These are phyloP conservation scores for Tulasnella sp. DNA, from an alignment of 768 basidiomycete genomes.

Conservation along the genomic window DNA sequence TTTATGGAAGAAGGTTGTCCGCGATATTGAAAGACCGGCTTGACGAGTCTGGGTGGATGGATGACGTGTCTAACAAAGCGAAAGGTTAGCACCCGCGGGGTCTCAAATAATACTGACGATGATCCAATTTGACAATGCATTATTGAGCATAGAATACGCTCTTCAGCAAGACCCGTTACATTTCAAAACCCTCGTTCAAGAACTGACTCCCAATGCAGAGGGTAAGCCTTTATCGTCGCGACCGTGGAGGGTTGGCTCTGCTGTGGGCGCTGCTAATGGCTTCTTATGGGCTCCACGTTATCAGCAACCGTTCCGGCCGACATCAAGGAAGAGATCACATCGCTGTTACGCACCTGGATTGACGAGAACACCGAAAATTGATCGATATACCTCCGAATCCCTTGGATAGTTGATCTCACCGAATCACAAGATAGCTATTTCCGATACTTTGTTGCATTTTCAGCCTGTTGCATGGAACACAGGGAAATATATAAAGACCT, in stretches of 20 bases:
- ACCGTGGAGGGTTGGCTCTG: background rate
- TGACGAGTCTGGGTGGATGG: background rate
- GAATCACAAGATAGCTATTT: too few relatives aligned
- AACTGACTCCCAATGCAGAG: conserved; percentile 7
- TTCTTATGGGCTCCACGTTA: background rate
- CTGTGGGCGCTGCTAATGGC: background rate
- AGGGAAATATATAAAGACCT: too few relatives aligned
- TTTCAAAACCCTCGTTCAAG: conserved; percentile 3
- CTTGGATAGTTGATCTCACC: too few relatives aligned
- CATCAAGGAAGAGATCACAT: conserved; percentile 6
- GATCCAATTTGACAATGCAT: background rate
- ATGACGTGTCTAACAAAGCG: background rate
- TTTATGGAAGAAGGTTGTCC: background rate
- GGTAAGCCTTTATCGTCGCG: background rate
- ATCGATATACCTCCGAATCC: too few relatives aligned
- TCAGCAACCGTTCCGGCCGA: conserved; percentile 1
- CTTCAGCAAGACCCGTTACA: conserved; percentile 2
- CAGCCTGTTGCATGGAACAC: too few relatives aligned
- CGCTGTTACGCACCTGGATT: conserved; percentile 1
- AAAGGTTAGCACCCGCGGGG: conserved; percentile 3
- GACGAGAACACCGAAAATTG: conserved; percentile 3
- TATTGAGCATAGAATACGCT: background rate
- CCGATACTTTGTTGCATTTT: too few relatives aligned
- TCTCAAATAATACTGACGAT: too few relatives aligned
- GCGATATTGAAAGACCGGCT: conserved; percentile 7